Percentiles rank a stretch among this genome's conserved stretches.
Conservation (phyloP, 371 early-diverging fungal species). For the Mucor racemosus region DNA sequence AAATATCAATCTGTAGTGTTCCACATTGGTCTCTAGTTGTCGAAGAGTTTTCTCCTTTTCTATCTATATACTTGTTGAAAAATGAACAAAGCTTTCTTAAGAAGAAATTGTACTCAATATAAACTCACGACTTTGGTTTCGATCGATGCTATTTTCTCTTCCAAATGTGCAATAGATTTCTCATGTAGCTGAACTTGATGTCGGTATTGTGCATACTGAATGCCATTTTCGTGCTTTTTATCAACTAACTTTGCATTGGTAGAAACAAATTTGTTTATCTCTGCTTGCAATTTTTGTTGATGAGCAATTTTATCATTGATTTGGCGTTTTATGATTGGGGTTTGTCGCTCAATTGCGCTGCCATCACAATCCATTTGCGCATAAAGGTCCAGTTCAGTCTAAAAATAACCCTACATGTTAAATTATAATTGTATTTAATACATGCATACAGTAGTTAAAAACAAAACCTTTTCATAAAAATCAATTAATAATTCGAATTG, state of each 20-base stretch:
- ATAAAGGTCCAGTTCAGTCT: slow-evolving; percentile 7
- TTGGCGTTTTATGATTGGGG: background rate
- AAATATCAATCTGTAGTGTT: background rate
- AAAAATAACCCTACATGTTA: background rate
- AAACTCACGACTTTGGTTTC: slow-evolving; percentile 2
- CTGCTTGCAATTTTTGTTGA: background rate
- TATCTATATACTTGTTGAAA: background rate
- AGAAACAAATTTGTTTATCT: background rate
- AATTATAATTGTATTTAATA: background rate
- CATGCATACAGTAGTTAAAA: background rate
- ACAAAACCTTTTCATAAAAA: background rate
- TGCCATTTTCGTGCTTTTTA: background rate
- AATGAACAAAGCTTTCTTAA: background rate
- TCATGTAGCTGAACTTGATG: slow-evolving; percentile 1
- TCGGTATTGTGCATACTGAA: background rate
- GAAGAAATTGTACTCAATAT: background rate
- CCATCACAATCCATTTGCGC: slow-evolving; percentile 9
- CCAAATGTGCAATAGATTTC: background rate
- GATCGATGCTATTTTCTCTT: slow-evolving; percentile 7
- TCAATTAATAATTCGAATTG: background rate
- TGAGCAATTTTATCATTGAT: background rate
- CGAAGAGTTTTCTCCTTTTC: background rate
- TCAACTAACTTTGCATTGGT: background rate
- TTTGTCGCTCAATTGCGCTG: background rate
- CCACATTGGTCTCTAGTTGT: slow-evolving; percentile 1